These are phyloP conservation scores for Boletus mariae DNA, from an alignment of 1,284 basidiomycete genomes.

Conservation along the genomic window DNA sequence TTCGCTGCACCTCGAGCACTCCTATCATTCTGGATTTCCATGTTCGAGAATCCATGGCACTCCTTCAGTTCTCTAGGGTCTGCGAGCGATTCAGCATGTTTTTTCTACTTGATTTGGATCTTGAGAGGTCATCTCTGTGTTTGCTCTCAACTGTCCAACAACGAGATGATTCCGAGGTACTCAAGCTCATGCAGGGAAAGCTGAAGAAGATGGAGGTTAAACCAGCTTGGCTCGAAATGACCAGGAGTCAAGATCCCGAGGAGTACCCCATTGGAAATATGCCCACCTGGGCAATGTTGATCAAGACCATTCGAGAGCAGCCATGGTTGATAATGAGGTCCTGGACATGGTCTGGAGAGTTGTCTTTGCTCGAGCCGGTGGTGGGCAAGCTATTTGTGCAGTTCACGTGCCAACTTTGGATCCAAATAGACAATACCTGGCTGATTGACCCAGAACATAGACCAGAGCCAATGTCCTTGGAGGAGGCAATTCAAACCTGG, in stretches of 20 bases:
- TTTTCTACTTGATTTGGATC: background rate
- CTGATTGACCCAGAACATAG: background rate
- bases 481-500: background rate
- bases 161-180: background rate
- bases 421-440: background rate
- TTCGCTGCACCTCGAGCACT: background rate
- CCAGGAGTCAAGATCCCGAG: background rate
- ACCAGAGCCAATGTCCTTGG: background rate
- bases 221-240: background rate
- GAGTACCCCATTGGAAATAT: background rate
- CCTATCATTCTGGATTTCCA: slow-evolving; percentile 1
- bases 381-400: background rate
- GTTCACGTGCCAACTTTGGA: background rate
- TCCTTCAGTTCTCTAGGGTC: background rate
- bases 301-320: background rate
- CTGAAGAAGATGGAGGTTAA: background rate
- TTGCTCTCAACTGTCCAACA: background rate
- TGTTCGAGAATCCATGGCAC: background rate
- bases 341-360: background rate
- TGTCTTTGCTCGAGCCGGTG: background rate
- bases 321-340: background rate
- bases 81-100: background rate
- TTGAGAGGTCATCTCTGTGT: background rate
- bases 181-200: background rate
- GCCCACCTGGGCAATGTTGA: background rate